Evolutionary conservation across 2,329 filamentous ascomycete genomes (phyloP).

Genomic region (Stachybotrys chlorohalonatus): DNA sequence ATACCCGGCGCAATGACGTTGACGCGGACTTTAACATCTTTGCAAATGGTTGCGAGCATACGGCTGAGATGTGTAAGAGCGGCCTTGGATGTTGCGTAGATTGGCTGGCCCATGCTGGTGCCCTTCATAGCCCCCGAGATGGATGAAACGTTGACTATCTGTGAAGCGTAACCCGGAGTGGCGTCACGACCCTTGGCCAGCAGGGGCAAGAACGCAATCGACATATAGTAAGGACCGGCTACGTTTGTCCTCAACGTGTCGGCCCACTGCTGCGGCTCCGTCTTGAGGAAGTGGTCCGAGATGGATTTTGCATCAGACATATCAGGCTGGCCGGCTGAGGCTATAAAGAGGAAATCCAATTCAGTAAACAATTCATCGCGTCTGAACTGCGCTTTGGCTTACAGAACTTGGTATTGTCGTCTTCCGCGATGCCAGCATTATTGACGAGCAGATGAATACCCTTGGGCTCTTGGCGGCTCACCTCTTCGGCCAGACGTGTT

Average conservation of each 20-base stretch:
- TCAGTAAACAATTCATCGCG: too few species aligned
- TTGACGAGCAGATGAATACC: slow-evolving; percentile 1
- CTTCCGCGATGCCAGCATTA: not conserved
- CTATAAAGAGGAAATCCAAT: not conserved
- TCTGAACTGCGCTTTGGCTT: not conserved
- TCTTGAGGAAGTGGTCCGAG: not conserved
- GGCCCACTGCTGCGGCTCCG: not conserved
- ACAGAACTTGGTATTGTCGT: slow-evolving; percentile 1
- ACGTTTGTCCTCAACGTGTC: not conserved
- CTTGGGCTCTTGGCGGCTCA: not conserved
- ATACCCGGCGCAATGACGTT: slow-evolving; percentile 61
- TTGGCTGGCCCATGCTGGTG: not conserved
- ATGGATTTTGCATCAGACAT: not conserved
- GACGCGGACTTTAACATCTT: slow-evolving; percentile 50
- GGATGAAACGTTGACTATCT: not conserved
- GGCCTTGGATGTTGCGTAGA: not conserved
- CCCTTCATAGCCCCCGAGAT: slow-evolving; percentile 1
- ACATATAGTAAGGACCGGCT: not conserved
- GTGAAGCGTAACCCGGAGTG: not conserved
- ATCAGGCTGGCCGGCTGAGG: not conserved
- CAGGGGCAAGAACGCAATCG: not conserved
- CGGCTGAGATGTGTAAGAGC: slow-evolving; percentile 1
- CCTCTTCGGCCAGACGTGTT: not conserved
- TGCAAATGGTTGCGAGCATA: not conserved
- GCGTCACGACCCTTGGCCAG: not conserved